Evolutionary conservation across 257 asterid genomes (phyloP).

Genomic region (Solanum medicagineum): DNA sequence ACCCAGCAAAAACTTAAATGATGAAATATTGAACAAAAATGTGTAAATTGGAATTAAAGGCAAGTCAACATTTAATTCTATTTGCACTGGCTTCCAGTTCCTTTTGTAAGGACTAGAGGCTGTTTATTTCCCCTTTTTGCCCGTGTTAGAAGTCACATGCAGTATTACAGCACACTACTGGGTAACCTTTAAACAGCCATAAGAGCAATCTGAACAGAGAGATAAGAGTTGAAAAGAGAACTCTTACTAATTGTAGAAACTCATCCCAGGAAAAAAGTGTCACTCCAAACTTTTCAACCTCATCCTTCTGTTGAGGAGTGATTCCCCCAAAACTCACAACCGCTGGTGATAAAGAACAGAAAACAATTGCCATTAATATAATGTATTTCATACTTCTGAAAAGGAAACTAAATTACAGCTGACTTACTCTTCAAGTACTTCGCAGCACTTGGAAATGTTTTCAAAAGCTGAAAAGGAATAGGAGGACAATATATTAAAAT

Average conservation of each 20-base stretch:
- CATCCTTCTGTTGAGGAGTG: conserved; percentile 61
- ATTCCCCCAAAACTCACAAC: conserved; percentile 80
- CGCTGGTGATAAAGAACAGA: conserved; percentile 32
- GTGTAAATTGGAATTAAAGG: background rate
- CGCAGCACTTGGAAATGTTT: conserved; percentile 61
- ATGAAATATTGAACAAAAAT: background rate
- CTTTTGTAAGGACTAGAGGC: background rate
- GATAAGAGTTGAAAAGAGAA: background rate
- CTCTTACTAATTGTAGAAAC: conserved; percentile 57
- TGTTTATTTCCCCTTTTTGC: background rate
- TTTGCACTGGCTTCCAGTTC: background rate
- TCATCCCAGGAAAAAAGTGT: conserved; percentile 72
- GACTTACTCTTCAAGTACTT: conserved; percentile 71
- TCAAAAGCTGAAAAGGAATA: conserved; percentile 57
- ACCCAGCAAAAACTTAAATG: background rate
- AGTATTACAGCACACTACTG: background rate
- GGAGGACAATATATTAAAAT: conserved; percentile 12
- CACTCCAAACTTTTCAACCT: conserved; percentile 44
- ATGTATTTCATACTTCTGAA: background rate
- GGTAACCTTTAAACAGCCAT: background rate
- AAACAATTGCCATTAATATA: background rate
- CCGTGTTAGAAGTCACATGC: background rate
- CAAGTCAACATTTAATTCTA: background rate
- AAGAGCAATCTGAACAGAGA: background rate
- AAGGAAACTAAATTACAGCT: background rate